Conservation (phyloP, 345 rosid genomes). For the Eucalyptus polybractea region DNA sequence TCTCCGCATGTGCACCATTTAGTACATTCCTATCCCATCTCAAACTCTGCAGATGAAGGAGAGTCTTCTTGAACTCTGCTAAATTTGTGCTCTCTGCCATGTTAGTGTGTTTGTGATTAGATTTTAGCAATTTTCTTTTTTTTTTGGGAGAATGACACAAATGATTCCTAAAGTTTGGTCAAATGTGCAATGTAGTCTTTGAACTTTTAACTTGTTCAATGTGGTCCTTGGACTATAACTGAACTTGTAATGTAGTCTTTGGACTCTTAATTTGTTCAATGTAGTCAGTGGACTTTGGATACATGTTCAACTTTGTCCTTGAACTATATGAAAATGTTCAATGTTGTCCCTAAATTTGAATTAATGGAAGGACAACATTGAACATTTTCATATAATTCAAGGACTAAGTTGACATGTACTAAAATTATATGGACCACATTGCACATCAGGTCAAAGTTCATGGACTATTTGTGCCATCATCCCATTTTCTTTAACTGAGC, state of each 20-base stretch:
- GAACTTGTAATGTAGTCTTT: not conserved
- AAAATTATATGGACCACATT: not conserved
- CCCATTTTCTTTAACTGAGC: not conserved
- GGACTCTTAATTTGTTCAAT: not conserved
- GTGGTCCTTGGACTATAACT: not conserved
- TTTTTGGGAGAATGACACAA: not conserved
- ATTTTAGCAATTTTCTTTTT: not conserved
- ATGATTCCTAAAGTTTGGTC: not conserved
- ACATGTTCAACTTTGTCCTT: not conserved
- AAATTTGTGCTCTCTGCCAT: not conserved
- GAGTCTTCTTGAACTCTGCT: not conserved
- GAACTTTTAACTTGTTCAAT: not conserved
- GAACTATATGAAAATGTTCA: not conserved
- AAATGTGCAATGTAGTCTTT: not conserved
- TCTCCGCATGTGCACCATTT: not conserved
- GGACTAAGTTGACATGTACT: not conserved
- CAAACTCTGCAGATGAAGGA: not conserved
- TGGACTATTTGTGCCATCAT: not conserved
- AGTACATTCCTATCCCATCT: not conserved
- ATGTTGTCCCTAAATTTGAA: not conserved
- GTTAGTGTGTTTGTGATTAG: not conserved
- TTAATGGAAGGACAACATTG: not conserved
- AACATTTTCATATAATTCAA: not conserved
- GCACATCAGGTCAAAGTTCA: not conserved
- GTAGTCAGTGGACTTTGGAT: not conserved